A percentile compares a stretch with the other conserved stretches of the same genome.
Conservation (phyloP, 2,329 filamentous ascomycete species). For the Cordyceps javanica region DNA sequence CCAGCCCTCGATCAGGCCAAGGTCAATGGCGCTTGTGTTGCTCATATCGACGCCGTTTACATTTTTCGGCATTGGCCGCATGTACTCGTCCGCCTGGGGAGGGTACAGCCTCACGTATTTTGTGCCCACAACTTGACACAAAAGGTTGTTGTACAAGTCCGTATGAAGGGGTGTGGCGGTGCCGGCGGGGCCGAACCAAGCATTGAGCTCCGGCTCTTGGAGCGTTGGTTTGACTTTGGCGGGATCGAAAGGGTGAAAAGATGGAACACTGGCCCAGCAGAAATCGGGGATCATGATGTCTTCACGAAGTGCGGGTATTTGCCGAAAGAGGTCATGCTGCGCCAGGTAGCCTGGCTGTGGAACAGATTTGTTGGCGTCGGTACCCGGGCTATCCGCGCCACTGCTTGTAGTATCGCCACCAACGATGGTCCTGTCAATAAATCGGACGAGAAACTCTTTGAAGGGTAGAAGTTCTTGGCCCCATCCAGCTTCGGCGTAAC, state of each 20-base stretch:
- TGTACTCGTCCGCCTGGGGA: constrained; percentile 49
- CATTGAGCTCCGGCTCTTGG: constrained; percentile 67
- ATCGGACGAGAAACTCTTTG: constrained; percentile 57
- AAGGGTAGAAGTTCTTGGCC: constrained; percentile 76
- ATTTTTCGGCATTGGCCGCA: constrained; percentile 53
- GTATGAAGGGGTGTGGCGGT: constrained; percentile 93
- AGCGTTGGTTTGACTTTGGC: constrained; percentile 29
- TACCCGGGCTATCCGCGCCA: no score
- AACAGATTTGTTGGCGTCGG: no score
- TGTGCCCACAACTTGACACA: constrained; percentile 79
- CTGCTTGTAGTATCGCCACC: background rate
- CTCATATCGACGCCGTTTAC: constrained; percentile 81
- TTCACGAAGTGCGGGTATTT: constrained; percentile 68
- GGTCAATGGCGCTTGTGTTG: constrained; percentile 77
- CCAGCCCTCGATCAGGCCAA: constrained; percentile 63
- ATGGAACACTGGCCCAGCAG: constrained; percentile 67
- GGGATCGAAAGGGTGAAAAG: constrained; percentile 35
- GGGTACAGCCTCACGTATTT: constrained; percentile 92
- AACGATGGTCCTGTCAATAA: constrained; percentile 39
- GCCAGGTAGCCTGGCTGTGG: constrained; percentile 75
- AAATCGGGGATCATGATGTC: constrained; percentile 81
- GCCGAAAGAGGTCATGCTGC: constrained; percentile 79
- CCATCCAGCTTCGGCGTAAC: constrained; percentile 83
- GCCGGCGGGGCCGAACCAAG: constrained; percentile 83
- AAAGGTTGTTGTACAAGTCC: constrained; percentile 88